Percentiles rank a stretch among this genome's conserved stretches.
Evolutionary conservation across 306 rosid species (phyloP).

Genomic region (Acacia confusa): DNA sequence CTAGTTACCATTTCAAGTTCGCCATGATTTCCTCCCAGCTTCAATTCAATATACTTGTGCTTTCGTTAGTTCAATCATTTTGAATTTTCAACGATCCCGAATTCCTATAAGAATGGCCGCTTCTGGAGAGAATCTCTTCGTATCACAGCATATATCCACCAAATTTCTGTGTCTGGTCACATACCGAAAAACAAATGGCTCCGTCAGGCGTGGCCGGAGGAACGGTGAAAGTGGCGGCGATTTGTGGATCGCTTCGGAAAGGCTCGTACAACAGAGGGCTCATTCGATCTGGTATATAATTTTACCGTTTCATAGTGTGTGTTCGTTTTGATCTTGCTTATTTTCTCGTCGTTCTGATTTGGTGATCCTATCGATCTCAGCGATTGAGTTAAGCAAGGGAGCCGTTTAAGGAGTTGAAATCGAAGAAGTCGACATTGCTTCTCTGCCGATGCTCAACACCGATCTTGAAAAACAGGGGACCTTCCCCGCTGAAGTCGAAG

Average conservation of each 20-base stretch:
- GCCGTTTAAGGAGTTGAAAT: slow-evolving; percentile 52
- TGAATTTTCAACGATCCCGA: background rate
- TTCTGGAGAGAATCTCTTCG: background rate
- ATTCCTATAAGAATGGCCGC: background rate
- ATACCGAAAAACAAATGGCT: background rate
- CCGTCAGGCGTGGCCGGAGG: slow-evolving; percentile 8
- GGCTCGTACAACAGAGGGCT: slow-evolving; percentile 59
- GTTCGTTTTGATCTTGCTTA: background rate
- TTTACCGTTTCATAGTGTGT: background rate
- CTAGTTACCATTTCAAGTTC: background rate
- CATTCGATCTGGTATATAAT: slow-evolving; percentile 46
- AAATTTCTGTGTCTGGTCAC: background rate
- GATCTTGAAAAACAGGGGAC: slow-evolving; percentile 64
- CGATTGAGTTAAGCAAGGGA: slow-evolving; percentile 51
- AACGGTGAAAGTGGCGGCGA: slow-evolving; percentile 42
- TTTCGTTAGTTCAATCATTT: background rate
- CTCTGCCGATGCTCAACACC: slow-evolving; percentile 64
- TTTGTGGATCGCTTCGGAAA: slow-evolving; percentile 56
- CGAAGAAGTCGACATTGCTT: slow-evolving; percentile 58
- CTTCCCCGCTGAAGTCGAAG: slow-evolving; percentile 57
- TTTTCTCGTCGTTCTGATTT: background rate
- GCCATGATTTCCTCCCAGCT: background rate
- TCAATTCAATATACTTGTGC: background rate
- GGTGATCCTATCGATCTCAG: slow-evolving; percentile 17
- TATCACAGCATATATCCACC: background rate